Evolutionary conservation across 768 basidiomycete genomes (phyloP).

Genomic region (Rhodotorula diobovata): DNA sequence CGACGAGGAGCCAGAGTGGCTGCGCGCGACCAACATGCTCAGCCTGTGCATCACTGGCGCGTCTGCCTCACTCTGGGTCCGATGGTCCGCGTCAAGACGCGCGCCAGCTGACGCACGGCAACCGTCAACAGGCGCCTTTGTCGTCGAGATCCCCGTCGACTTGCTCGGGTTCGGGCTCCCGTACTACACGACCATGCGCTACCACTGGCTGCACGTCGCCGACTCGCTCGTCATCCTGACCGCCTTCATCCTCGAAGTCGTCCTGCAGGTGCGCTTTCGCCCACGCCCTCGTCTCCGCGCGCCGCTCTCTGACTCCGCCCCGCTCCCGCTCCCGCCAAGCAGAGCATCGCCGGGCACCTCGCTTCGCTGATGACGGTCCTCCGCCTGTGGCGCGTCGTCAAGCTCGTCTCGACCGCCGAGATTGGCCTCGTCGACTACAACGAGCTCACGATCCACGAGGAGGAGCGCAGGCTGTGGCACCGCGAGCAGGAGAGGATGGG

Average conservation of each 20-base stretch:
- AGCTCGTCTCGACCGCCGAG: slow-evolving; percentile 12
- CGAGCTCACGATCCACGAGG: not conserved
- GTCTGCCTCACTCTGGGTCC: not conserved
- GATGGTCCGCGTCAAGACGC: no score
- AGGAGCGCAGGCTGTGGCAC: not conserved
- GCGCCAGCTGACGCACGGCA: not conserved
- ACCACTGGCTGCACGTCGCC: slow-evolving; percentile 13
- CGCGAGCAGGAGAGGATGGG: not conserved
- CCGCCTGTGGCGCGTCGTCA: slow-evolving; percentile 21
- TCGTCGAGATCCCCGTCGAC: slow-evolving; percentile 15
- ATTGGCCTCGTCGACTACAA: not conserved
- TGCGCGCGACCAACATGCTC: not conserved
- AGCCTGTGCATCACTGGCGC: slow-evolving; percentile 1
- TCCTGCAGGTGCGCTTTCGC: not conserved
- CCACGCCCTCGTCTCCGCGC: not conserved
- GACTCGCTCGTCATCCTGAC: slow-evolving; percentile 14
- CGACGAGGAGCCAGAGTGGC: not conserved
- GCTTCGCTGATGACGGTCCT: slow-evolving; percentile 14
- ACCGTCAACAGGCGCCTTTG: not conserved
- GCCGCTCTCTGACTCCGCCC: not conserved
- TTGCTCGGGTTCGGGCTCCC: not conserved
- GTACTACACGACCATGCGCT: not conserved
- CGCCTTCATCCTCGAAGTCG: slow-evolving; percentile 13
- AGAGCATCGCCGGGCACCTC: not conserved
- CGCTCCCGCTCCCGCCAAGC: not conserved